Evolutionary conservation across 2,329 filamentous ascomycete species (phyloP).

Genomic region (Colletotrichum sp.): DNA sequence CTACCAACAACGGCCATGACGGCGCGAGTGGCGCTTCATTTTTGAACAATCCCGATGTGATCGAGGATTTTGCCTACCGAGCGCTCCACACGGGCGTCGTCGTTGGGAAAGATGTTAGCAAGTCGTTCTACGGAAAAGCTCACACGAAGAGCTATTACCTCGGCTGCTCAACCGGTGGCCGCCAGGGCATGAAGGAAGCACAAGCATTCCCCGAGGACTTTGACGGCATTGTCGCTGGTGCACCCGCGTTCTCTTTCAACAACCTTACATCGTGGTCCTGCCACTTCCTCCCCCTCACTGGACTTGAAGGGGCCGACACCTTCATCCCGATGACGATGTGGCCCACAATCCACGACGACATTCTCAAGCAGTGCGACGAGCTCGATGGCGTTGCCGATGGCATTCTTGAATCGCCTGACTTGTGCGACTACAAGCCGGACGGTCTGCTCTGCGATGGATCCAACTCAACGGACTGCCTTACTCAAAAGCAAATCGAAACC

Average conservation of each 20-base stretch:
- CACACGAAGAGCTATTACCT: conserved; percentile 48
- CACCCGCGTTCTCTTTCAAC: conserved; percentile 42
- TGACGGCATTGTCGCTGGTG: conserved; percentile 45
- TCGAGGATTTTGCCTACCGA: conserved; percentile 41
- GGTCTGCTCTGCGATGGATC: conserved; percentile 40
- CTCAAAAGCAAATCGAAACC: conserved; percentile 39
- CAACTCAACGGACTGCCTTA: background rate
- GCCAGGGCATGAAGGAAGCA: conserved; percentile 53
- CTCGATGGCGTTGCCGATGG: conserved; percentile 28
- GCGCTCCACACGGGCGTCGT: conserved; percentile 33
- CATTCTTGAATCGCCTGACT: conserved; percentile 20
- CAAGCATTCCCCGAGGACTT: conserved; percentile 55
- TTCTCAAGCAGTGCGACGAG: conserved; percentile 33
- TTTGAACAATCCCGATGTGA: conserved; percentile 38
- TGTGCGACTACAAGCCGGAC: conserved; percentile 41
- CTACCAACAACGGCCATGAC: conserved; percentile 56
- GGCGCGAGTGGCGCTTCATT: conserved; percentile 38
- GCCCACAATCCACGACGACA: conserved; percentile 10
- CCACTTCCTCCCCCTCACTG: conserved; percentile 40
- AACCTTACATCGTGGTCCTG: conserved; percentile 40
- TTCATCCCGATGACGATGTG: conserved; percentile 35
- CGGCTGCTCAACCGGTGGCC: conserved; percentile 58
- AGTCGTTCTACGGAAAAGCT: conserved; percentile 48
- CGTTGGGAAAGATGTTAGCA: conserved; percentile 49
- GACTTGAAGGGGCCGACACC: conserved; percentile 41